Conservation (phyloP, 768 basidiomycete genomes). For the Xerocomus potaroensis region DNA sequence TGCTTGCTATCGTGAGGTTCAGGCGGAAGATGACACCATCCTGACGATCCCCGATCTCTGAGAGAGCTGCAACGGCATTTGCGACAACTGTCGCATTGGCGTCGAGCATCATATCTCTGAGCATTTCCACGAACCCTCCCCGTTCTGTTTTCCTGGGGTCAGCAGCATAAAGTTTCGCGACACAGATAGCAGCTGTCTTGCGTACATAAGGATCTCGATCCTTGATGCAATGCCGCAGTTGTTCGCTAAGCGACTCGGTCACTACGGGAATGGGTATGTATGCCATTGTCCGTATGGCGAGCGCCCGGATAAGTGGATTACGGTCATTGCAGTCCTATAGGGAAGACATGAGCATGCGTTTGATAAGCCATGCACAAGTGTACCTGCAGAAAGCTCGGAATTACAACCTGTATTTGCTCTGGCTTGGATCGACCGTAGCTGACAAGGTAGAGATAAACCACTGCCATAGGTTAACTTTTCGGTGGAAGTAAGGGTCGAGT, state of each 20-base stretch:
- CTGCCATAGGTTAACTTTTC: conserved; percentile 36
- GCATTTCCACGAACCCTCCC: conserved; percentile 84
- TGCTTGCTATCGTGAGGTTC: conserved; percentile 83
- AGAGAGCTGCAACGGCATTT: conserved; percentile 92
- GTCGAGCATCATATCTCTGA: conserved; percentile 91
- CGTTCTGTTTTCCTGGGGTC: conserved; percentile 85
- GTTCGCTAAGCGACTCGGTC: conserved; percentile 80
- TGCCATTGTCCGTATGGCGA: conserved; percentile 98
- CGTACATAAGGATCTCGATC: conserved; percentile 97
- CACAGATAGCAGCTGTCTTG: conserved; percentile 97
- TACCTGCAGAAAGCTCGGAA: conserved; percentile 87
- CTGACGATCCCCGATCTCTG: conserved; percentile 94
- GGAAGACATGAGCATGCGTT: conserved; percentile 11
- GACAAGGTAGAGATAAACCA: conserved; percentile 97
- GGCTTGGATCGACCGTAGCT: conserved; percentile 94
- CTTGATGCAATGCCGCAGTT: conserved; percentile 85
- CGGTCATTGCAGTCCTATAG: conserved; percentile 94
- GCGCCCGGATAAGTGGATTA: conserved; percentile 93
- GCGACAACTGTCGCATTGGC: conserved; percentile 95
- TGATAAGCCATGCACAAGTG: conserved; percentile 15
- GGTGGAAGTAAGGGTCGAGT: neutral
- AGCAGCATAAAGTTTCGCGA: conserved; percentile 90
- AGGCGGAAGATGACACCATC: conserved; percentile 92
- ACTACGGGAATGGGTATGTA: conserved; percentile 93
- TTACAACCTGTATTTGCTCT: conserved; percentile 89